Conservation (phyloP, 2,329 filamentous ascomycete genomes). For the Aschersonia sp. region DNA sequence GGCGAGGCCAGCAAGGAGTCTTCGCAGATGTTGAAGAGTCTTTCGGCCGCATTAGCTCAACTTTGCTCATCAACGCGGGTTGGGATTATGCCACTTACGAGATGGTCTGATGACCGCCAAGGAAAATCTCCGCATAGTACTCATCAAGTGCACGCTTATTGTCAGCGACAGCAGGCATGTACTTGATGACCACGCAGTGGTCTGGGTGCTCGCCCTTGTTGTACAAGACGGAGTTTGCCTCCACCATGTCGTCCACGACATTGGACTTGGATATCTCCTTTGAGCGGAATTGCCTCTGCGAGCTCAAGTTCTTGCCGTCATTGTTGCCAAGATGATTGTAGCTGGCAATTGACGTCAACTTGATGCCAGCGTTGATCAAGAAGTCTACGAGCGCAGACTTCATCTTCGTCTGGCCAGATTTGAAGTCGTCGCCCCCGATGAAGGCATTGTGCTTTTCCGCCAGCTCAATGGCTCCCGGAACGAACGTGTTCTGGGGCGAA, state of each 20-base stretch:
- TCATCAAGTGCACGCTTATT: slow-evolving; percentile 98
- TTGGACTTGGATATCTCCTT: slow-evolving; percentile 99
- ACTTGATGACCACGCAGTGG: slow-evolving; percentile 99
- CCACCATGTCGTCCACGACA: slow-evolving; percentile 98
- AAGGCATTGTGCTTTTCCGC: slow-evolving; percentile 79
- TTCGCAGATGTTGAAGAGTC: slow-evolving; percentile 97
- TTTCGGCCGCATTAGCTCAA: slow-evolving; percentile 22
- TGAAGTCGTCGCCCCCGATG: slow-evolving; percentile 98
- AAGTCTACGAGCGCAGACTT: slow-evolving; percentile 98
- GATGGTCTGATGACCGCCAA: slow-evolving; percentile 97
- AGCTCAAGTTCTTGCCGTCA: slow-evolving; percentile 96
- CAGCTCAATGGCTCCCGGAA: slow-evolving; percentile 79
- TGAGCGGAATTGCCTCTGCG: slow-evolving; percentile 95
- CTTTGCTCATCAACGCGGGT: background rate
- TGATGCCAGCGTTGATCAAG: slow-evolving; percentile 96
- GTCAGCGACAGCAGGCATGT: slow-evolving; percentile 97
- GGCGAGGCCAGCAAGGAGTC: slow-evolving; percentile 93
- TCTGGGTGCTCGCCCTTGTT: slow-evolving; percentile 87
- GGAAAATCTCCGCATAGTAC: slow-evolving; percentile 99
- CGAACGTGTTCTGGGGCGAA: slow-evolving; percentile 97
- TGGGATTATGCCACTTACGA: slow-evolving; percentile 34
- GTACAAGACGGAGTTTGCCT: slow-evolving; percentile 85
- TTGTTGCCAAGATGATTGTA: slow-evolving; percentile 99
- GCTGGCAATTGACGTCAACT: slow-evolving; percentile 93
- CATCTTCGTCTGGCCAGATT: slow-evolving; percentile 99